phyloP scores from a whole-genome alignment of 2,329 filamentous ascomycete species.

The Aspergillus pseudonomiae region DNA sequence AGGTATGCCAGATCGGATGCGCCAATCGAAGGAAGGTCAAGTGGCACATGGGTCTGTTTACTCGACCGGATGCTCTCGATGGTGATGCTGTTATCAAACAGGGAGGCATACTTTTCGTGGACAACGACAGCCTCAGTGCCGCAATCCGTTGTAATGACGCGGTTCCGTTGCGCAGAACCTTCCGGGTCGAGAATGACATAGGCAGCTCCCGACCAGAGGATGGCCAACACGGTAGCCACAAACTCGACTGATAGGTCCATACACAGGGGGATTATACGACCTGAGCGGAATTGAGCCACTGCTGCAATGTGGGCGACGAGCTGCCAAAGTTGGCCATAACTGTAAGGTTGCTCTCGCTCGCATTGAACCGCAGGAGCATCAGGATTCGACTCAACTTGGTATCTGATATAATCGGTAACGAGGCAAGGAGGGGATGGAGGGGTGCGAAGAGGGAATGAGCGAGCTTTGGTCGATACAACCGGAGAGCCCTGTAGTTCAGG shows the following conservation, averaged over 20 bases:
- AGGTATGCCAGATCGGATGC: slow-evolving; percentile 3
- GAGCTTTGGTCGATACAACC: not conserved
- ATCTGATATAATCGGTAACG: not conserved
- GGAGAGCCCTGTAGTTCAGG: not conserved
- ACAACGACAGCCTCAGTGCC: not conserved
- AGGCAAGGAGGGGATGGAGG: not conserved
- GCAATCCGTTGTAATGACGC: not conserved
- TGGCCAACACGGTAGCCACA: slow-evolving; percentile 8
- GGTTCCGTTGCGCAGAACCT: slow-evolving; percentile 6
- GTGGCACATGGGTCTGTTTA: not conserved
- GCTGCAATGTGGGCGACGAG: not conserved
- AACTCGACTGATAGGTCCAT: slow-evolving; percentile 6
- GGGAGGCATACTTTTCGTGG: not conserved
- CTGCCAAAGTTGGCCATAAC: not conserved
- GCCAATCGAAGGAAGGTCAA: not conserved
- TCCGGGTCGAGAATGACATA: slow-evolving; percentile 12
- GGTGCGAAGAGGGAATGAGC: not conserved
- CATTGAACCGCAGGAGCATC: not conserved
- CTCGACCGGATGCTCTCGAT: not conserved
- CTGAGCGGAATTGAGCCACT: not conserved
- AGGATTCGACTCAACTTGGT: not conserved
- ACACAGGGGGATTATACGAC: not conserved
- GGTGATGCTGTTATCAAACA: not conserved
- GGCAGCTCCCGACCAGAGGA: slow-evolving; percentile 13
- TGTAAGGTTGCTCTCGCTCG: not conserved